phyloP scores from a whole-genome alignment of 345 rosid species.

The Clausena lansium region DNA sequence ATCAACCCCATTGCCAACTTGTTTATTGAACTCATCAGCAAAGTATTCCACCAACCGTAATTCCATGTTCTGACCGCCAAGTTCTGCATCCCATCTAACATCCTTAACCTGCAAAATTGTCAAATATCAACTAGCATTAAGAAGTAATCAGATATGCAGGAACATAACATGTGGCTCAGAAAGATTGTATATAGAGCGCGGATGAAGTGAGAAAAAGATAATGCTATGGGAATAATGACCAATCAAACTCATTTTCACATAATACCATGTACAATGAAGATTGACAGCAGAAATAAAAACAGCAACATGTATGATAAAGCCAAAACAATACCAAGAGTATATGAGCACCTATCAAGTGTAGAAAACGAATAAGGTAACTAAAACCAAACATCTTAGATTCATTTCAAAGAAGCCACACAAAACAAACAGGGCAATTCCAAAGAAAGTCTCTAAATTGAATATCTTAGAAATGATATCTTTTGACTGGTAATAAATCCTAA shows the following conservation, averaged over 20 bases:
- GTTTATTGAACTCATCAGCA: slow-evolving; percentile 94
- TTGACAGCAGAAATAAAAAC: not conserved
- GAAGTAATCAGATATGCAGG: not conserved
- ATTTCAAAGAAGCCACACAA: not conserved
- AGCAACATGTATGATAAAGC: not conserved
- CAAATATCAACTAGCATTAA: slow-evolving; percentile 10
- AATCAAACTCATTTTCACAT: not conserved
- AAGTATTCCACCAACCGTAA: slow-evolving; percentile 78
- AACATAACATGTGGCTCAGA: not conserved
- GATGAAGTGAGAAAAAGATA: not conserved
- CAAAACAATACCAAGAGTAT: not conserved
- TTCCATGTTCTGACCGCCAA: slow-evolving; percentile 96
- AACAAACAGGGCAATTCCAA: not conserved
- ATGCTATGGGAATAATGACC: not conserved
- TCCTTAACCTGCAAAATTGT: slow-evolving; percentile 72
- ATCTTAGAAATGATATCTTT: not conserved
- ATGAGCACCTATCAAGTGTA: not conserved
- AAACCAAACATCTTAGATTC: not conserved
- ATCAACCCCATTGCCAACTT: slow-evolving; percentile 83
- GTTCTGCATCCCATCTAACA: slow-evolving; percentile 94
- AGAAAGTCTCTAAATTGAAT: not conserved
- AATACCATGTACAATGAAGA: not conserved
- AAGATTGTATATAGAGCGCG: not conserved
- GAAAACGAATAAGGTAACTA: not conserved
- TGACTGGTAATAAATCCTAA: not conserved